Conservation (phyloP, 1,284 basidiomycete genomes). For the Ceratobasidium papillatum region DNA sequence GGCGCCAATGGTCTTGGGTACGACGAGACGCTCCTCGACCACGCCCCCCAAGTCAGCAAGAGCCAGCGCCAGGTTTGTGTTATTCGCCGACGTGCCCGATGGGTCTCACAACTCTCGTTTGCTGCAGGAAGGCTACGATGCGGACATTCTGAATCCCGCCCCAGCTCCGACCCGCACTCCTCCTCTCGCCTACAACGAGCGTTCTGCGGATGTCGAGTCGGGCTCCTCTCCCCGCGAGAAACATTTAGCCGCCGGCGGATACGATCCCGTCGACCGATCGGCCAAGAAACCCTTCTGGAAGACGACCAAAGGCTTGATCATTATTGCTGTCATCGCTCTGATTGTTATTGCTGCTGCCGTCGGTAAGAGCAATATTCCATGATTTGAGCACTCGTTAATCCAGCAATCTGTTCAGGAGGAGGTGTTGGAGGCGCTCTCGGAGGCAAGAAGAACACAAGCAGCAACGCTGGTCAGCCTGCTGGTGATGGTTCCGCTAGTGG, state of each 20-base stretch:
- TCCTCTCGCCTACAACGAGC: not conserved
- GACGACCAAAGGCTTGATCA: conserved; percentile 30
- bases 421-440: conserved; percentile 10
- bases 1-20: conserved; percentile 3
- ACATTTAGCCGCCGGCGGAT: conserved; percentile 27
- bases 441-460: not conserved
- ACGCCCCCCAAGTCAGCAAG: conserved; percentile 21
- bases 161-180: not conserved
- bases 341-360: conserved; percentile 13
- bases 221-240: conserved; percentile 20
- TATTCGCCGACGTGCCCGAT: not conserved
- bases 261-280: not conserved
- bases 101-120: not conserved
- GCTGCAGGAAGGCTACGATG: conserved; percentile 31
- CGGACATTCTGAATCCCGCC: conserved; percentile 27
- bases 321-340: conserved; percentile 20
- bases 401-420: not conserved
- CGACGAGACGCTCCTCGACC: conserved; percentile 21
- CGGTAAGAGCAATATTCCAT: not conserved
- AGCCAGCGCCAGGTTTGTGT: conserved; percentile 24
- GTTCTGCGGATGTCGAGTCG: conserved; percentile 17
- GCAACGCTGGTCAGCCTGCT: not conserved
- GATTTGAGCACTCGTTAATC: not conserved
- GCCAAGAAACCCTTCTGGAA: conserved; percentile 26
- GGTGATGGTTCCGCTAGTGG: not conserved